Conservation (phyloP, 164 flowering plant species). For the Euptelea pleiosperma region DNA sequence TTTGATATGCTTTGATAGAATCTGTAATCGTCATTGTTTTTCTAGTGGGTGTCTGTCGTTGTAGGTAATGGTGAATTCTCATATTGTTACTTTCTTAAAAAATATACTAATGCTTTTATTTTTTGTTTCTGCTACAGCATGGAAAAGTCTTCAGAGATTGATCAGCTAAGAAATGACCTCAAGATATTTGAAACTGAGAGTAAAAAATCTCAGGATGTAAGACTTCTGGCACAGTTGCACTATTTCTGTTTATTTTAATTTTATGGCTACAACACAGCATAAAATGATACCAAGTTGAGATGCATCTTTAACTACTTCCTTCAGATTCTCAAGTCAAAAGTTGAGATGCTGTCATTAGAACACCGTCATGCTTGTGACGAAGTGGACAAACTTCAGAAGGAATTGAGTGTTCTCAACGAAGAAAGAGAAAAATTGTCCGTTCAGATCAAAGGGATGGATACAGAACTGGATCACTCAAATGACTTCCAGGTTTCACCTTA, state of each 20-base stretch:
- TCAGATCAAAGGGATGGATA: constrained; percentile 21
- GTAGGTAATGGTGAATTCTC: too few species aligned
- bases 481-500: constrained; percentile 31
- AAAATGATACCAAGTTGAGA: not conserved
- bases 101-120: too few species aligned
- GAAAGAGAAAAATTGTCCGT: constrained; percentile 31
- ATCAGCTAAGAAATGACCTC: constrained; percentile 33
- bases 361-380: constrained; percentile 24
- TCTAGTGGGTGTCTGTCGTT: not conserved
- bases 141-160: constrained; percentile 51
- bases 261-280: not conserved
- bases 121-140: constrained; percentile 32
- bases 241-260: constrained; percentile 4
- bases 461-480: constrained; percentile 9
- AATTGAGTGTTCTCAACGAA: constrained; percentile 26
- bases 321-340: constrained; percentile 29
- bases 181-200: constrained; percentile 25
- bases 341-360: constrained; percentile 25
- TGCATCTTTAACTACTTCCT: not conserved
- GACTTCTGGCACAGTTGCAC: constrained; percentile 9
- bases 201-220: constrained; percentile 38
- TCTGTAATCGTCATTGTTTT: not conserved
- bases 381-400: constrained; percentile 31
- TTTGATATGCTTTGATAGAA: too few species aligned
- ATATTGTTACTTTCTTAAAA: not conserved